Conservation (phyloP, 2,329 filamentous ascomycete genomes). For the Nannizziopsis barbatae region DNA sequence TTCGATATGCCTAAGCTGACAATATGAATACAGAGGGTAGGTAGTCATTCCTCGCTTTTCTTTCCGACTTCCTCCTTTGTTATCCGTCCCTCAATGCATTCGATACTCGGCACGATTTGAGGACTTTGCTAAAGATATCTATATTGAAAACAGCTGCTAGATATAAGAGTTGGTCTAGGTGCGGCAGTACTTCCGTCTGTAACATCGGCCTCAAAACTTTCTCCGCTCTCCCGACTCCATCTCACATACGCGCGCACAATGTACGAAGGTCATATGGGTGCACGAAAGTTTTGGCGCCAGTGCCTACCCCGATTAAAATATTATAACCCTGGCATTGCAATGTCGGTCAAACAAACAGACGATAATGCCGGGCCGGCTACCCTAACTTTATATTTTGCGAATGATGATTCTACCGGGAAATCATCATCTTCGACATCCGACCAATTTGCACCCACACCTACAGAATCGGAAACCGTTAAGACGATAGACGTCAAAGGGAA, state of each 20-base stretch:
- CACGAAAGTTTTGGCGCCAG: constrained; percentile 77
- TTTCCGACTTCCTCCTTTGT: neutral
- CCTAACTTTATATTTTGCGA: constrained; percentile 35
- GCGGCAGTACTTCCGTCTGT: constrained; percentile 60
- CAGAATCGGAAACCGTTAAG: constrained; percentile 24
- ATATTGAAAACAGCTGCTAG: constrained; percentile 12
- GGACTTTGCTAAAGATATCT: neutral
- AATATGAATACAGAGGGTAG: constrained; percentile 3
- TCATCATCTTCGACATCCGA: constrained; percentile 15
- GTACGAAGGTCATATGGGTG: constrained; percentile 30
- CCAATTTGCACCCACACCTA: constrained; percentile 26
- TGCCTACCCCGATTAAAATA: constrained; percentile 82
- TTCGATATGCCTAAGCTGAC: constrained; percentile 6
- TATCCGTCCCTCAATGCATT: neutral
- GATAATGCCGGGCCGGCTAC: constrained; percentile 38
- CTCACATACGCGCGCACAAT: constrained; percentile 36
- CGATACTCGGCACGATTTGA: neutral
- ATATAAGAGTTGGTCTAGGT: constrained; percentile 66
- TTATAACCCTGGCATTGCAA: constrained; percentile 76
- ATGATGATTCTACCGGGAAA: constrained; percentile 19
- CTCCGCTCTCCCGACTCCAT: constrained; percentile 33
- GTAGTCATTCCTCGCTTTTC: neutral
- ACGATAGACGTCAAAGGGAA: constrained; percentile 32
- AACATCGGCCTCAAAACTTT: constrained; percentile 25
- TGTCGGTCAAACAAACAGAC: constrained; percentile 63